Percentiles rank a stretch among this genome's conserved stretches.
Conservation (phyloP, 805 yeast species). For the Teunomyces cretensis region DNA sequence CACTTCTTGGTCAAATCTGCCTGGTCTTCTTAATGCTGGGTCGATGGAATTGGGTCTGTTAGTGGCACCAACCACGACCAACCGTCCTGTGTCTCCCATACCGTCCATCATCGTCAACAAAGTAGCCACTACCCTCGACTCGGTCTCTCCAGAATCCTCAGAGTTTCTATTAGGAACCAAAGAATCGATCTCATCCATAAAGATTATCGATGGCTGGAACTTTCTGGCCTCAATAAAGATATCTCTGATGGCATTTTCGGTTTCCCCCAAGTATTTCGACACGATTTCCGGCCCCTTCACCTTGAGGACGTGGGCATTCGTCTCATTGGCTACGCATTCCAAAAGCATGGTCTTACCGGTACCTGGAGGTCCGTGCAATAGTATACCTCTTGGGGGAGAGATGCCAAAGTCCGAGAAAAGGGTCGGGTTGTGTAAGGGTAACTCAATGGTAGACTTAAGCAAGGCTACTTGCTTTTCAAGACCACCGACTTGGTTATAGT, state of each 20-base stretch:
- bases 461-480: slow-evolving; percentile 58
- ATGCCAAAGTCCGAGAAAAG: slow-evolving; percentile 83
- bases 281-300: slow-evolving; percentile 91
- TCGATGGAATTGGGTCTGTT: slow-evolving; percentile 69
- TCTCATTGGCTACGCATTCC: slow-evolving; percentile 75
- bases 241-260: slow-evolving; percentile 81
- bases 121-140: slow-evolving; percentile 87
- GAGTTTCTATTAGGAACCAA: slow-evolving; percentile 79
- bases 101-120: slow-evolving; percentile 80
- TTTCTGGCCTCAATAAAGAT: slow-evolving; percentile 80
- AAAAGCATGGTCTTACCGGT: slow-evolving; percentile 93
- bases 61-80: slow-evolving; percentile 74
- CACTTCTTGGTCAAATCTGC: slow-evolving; percentile 85
- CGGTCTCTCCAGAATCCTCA: slow-evolving; percentile 90
- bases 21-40: slow-evolving; percentile 78
- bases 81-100: slow-evolving; percentile 60
- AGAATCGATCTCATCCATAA: slow-evolving; percentile 93
- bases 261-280: slow-evolving; percentile 91
- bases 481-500: slow-evolving; percentile 75
- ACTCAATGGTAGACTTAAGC: slow-evolving; percentile 65
- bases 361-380: slow-evolving; percentile 95
- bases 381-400: slow-evolving; percentile 89
- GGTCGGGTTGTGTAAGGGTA: slow-evolving; percentile 78
- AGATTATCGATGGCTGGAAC: slow-evolving; percentile 83
- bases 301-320: slow-evolving; percentile 78